Evolutionary conservation across 2,329 filamentous ascomycete genomes (phyloP).

Genomic region (Xylariales sp.): DNA sequence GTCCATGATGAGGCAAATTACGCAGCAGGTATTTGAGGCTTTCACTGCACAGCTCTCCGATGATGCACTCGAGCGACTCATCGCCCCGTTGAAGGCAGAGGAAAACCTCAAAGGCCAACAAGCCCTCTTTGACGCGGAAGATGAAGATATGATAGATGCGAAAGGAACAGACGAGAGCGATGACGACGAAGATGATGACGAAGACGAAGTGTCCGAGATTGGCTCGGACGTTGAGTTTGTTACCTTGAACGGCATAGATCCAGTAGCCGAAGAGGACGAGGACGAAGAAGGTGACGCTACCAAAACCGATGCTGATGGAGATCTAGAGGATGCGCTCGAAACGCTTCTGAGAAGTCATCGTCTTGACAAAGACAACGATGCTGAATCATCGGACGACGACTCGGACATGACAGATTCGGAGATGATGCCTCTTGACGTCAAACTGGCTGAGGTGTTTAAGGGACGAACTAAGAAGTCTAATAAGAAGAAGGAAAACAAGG

Average conservation of each 20-base stretch:
- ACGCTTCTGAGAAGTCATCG: constrained; percentile 70
- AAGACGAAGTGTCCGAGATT: constrained; percentile 33
- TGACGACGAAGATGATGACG: constrained; percentile 34
- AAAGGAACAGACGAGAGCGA: constrained; percentile 36
- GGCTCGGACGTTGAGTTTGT: constrained; percentile 39
- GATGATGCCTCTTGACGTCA: constrained; percentile 48
- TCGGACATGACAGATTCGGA: constrained; percentile 92
- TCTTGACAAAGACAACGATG: constrained; percentile 54
- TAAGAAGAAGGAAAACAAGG: constrained; percentile 79
- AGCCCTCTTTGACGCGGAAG: constrained; percentile 73
- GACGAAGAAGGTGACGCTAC: constrained; percentile 35
- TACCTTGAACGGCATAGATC: constrained; percentile 34
- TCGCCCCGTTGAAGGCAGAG: constrained; percentile 68
- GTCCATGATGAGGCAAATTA: constrained; percentile 76
- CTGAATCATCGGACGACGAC: constrained; percentile 55
- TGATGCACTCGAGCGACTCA: constrained; percentile 62
- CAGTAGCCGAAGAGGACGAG: constrained; percentile 33
- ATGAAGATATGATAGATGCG: constrained; percentile 48
- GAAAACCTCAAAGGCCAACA: constrained; percentile 82
- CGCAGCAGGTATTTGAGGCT: constrained; percentile 80
- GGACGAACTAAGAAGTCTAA: constrained; percentile 63
- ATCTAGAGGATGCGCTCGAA: constrained; percentile 70
- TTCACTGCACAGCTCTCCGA: constrained; percentile 73
- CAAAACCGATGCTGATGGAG: constrained; percentile 40
- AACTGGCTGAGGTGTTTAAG: constrained; percentile 80